These are phyloP conservation scores for Scheffersomyces stipitis DNA, from an alignment of 805 yeast genomes.

Conservation along the genomic window DNA sequence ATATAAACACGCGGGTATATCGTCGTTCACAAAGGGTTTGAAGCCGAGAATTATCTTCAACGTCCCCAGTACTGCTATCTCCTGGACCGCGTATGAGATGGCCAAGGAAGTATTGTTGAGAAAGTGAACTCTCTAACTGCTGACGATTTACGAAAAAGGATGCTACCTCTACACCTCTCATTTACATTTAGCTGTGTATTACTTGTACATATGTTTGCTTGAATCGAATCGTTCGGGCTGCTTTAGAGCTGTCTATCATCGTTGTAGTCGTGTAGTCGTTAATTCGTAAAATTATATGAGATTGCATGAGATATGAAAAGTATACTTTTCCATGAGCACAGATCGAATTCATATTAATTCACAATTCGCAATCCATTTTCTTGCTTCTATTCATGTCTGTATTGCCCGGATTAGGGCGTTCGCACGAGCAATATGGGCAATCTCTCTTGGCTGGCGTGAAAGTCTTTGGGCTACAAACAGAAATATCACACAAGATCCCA, in stretches of 20 bases:
- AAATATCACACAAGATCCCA: conserved; percentile 78
- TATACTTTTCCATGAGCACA: too few relatives aligned
- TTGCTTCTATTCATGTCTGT: too few relatives aligned
- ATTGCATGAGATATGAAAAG: too few relatives aligned
- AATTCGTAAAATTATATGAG: too few relatives aligned
- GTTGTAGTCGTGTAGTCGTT: too few relatives aligned
- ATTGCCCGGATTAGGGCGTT: conserved; percentile 25
- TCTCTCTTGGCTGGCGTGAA: conserved; percentile 30
- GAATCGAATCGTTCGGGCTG: neutral
- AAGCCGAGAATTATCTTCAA: conserved; percentile 89
- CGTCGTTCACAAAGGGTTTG: conserved; percentile 80
- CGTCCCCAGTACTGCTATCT: conserved; percentile 94
- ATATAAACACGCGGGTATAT: conserved; percentile 55
- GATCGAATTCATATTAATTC: too few relatives aligned
- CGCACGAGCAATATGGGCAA: conserved; percentile 30
- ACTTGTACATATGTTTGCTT: neutral
- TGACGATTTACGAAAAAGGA: too few relatives aligned
- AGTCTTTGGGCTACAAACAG: conserved; percentile 73
- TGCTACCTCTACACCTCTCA: neutral
- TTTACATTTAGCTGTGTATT: neutral
- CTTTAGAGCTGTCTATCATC: neutral
- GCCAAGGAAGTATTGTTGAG: conserved; percentile 70
- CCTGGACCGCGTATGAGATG: conserved; percentile 98
- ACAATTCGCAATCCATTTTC: too few relatives aligned
- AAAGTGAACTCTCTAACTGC: conserved; percentile 5